Evolutionary conservation across 768 basidiomycete species (phyloP), one percentile per base, ranked within the genome.

Genomic region (Artomyces pyxidatus): DNA sequence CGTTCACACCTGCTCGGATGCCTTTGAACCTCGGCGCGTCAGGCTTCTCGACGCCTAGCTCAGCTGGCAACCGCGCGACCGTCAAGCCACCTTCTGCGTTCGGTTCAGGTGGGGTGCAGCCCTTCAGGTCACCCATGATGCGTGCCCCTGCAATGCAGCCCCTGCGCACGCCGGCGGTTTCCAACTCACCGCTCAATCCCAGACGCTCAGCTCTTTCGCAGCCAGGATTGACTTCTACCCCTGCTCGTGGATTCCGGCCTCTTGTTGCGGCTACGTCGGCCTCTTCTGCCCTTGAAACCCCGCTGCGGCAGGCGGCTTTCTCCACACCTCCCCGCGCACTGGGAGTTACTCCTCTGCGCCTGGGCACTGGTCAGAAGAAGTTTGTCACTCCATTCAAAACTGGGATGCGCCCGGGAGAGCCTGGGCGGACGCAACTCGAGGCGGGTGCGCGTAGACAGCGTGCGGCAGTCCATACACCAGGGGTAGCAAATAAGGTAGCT

Each of bases 371-470:
- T 9, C 21, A 60, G 12, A 73, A 68, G 48, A 65, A 71, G 21
- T 80, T 80, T 53, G 74, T 70, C 53, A 70, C 78, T 0, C 78
- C 78, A 26, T 85, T 85, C 61, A 85, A 83, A 57, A 46, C 63
- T 5, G 75, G 73, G 23, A 68, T 75, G 67, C 67, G 65, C 52
- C 74, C 75, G 40, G 68, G 68, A 30, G 69, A 73, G 53, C 62
- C 66, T 40, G 73, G 71, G 19, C 62, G 65, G 41, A 45, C 57
- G 7, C 57, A 55, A 43, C 30, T 63, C 12, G 44, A 46, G 38
- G 40, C 32, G 38, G 29, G 44, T 19, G 1, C 43, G 8, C 47
- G 43, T 7, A 17, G 39, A 37, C 49, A 56, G 21, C 26, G 14
- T 21, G 39, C 6, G 21, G 37, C 10, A 10, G 22, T 17, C n/a